Percentiles rank a stretch among this genome's conserved stretches.
These are phyloP conservation scores for Exophiala mesophila DNA, from an alignment of 2,329 filamentous ascomycete genomes.

Conservation along the genomic window DNA sequence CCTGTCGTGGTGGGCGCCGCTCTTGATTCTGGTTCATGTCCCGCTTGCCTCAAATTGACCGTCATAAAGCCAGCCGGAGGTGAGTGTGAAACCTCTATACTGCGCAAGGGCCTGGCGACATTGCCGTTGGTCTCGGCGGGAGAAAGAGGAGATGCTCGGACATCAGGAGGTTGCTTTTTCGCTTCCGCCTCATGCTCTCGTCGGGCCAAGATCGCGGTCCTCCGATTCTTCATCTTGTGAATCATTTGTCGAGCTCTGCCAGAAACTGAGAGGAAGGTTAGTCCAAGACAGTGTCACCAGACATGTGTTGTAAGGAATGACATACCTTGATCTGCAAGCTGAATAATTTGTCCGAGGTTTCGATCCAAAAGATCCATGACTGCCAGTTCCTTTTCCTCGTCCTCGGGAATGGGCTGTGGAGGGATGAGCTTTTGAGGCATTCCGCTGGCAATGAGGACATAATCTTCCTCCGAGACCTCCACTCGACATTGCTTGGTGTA, in stretches of 20 bases:
- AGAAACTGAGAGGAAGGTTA: conserved; percentile 46
- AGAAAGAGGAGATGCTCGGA: conserved; percentile 22
- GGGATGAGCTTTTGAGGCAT: conserved; percentile 78
- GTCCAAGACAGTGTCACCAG: too few species aligned
- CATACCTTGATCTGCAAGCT: conserved; percentile 70
- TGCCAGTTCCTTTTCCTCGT: conserved; percentile 78
- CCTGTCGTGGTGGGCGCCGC: neutral
- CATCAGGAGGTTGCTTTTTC: conserved; percentile 11
- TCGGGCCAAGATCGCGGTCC: conserved; percentile 65
- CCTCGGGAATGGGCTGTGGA: conserved; percentile 74
- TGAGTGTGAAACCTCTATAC: conserved; percentile 35
- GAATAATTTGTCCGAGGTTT: conserved; percentile 70
- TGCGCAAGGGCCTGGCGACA: conserved; percentile 24
- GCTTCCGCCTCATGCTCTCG: conserved; percentile 47
- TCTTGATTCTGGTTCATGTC: conserved; percentile 13
- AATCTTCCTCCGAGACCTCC: conserved; percentile 85
- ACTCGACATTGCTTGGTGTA: conserved; percentile 74
- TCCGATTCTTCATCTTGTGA: conserved; percentile 70
- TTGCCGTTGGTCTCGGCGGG: conserved; percentile 26
- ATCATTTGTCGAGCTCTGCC: conserved; percentile 72
- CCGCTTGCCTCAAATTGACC: conserved; percentile 50
- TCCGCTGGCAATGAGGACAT: conserved; percentile 74
- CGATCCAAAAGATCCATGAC: conserved; percentile 80
- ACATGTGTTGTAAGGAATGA: too few species aligned
- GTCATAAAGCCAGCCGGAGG: conserved; percentile 53